A percentile compares a stretch with the other conserved stretches of the same genome.
phyloP scores from a whole-genome alignment of 176 grass and related monocot genomes.

The Oryza brachyantha region DNA sequence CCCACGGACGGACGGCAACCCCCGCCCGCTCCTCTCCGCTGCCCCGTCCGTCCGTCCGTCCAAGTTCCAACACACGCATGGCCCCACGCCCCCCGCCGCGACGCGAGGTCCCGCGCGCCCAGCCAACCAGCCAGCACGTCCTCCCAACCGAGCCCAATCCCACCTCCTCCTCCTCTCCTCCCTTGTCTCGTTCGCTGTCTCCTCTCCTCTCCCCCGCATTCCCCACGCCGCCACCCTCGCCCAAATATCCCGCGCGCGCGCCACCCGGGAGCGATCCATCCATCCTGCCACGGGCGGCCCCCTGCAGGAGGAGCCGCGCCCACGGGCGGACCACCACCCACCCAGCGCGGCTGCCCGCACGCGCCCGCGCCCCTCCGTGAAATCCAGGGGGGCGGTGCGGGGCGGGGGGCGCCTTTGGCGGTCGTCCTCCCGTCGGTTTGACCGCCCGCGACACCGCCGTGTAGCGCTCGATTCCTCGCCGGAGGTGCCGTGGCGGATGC shows the following conservation, averaged over 20 bases:
- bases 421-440: conserved; percentile 11
- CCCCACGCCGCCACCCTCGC: neutral
- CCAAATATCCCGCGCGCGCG: neutral
- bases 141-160: neutral
- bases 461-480: neutral
- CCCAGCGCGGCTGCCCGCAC: no score
- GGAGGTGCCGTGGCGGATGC: neutral
- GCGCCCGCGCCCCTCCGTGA: no score
- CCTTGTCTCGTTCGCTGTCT: neutral
- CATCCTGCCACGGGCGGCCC: neutral
- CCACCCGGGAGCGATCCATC: no score
- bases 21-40: no score
- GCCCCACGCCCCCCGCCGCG: no score
- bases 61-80: neutral
- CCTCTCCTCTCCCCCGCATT: neutral
- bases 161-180: neutral
- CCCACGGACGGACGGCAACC: neutral
- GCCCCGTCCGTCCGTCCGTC: no score
- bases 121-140: no score
- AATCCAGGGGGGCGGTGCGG: no score
- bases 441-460: neutral
- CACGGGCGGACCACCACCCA: neutral
- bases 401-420: neutral
- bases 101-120: neutral
- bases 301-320: neutral